Base-by-base conservation (phyloP, 768 basidiomycete species). In the Lactifluus piperatus region DNA sequence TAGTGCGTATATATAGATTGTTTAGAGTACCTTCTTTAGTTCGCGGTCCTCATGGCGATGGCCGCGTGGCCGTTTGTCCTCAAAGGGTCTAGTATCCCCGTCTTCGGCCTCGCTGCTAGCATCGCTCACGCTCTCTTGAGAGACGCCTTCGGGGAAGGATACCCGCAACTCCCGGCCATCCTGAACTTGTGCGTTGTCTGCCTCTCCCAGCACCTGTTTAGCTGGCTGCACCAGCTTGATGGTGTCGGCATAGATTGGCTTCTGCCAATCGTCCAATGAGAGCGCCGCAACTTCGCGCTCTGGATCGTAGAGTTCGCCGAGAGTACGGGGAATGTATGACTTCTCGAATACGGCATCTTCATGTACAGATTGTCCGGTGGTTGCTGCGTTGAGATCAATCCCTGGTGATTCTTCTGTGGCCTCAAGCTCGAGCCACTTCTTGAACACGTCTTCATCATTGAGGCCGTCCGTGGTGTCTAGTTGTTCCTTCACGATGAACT, bases 1-100 rank as follows among this genome's bases (percentile, higher is more conserved):
- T 7, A 22, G 47, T 18, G 11, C 44, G 32, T 27, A 52, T 24
- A 27, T 51, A 51, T 26, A 34, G 37, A 11, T 5, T 14, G 18
- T 11, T 18, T 18, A 48, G 44, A 49, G 16, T 52, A 88, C 94
- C 84, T 90, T 95, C 74, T 95, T 98, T 0, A 79, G 84, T 26
- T 93, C 91, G 58, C 83, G 83, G 68, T 97, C 94, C 75, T 97
- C 95, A 65, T 94, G 86, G 61, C 91, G 82, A 73, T 97, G 94
- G 2, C 97, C 94, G 64, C 89, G 76, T 29, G 87, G 86, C 59
- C 71, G 79, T 56, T 79, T 81, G 62, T 86, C 84, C 34, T 73
- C 64, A 53, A 76, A 77, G 10, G 62, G 70, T 27, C 75, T 66
- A 16, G 66, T 65, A 24, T 68, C 62, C 20, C 57, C 67, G 16